These are phyloP conservation scores for Helianthus tuberosus DNA, from an alignment of 129 eudicot genomes.

Conservation along the genomic window DNA sequence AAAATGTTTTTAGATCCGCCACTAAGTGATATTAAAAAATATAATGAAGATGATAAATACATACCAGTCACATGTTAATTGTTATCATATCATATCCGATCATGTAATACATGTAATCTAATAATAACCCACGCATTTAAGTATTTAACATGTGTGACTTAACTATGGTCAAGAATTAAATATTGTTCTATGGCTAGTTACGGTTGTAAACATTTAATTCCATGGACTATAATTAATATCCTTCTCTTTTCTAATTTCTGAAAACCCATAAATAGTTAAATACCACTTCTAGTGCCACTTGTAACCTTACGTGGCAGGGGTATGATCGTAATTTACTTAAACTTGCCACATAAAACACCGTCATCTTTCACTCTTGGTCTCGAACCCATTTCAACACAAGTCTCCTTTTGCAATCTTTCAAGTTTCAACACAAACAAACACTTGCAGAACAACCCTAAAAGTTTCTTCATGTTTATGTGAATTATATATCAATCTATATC, in stretches of 20 bases:
- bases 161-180: too few relatives aligned
- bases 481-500: background rate
- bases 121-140: too few relatives aligned
- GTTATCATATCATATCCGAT: too few relatives aligned
- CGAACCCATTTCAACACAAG: too few relatives aligned
- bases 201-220: slow-evolving; percentile 11
- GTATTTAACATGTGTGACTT: too few relatives aligned
- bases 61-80: too few relatives aligned
- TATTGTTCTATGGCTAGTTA: background rate
- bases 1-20: too few relatives aligned
- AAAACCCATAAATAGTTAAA: slow-evolving; percentile 1
- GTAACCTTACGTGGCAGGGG: background rate
- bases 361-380: background rate
- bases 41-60: too few relatives aligned
- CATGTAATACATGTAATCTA: too few relatives aligned
- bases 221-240: background rate
- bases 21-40: too few relatives aligned
- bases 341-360: slow-evolving; percentile 18
- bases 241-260: too few relatives aligned
- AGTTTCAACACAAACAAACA: background rate
- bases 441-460: slow-evolving; percentile 11
- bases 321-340: background rate
- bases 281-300: background rate
- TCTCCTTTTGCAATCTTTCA: too few relatives aligned
- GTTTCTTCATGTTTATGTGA: slow-evolving; percentile 5